Base-by-base conservation (phyloP, 352 stramenopile species). In the Phytophthora boehmeriae region DNA sequence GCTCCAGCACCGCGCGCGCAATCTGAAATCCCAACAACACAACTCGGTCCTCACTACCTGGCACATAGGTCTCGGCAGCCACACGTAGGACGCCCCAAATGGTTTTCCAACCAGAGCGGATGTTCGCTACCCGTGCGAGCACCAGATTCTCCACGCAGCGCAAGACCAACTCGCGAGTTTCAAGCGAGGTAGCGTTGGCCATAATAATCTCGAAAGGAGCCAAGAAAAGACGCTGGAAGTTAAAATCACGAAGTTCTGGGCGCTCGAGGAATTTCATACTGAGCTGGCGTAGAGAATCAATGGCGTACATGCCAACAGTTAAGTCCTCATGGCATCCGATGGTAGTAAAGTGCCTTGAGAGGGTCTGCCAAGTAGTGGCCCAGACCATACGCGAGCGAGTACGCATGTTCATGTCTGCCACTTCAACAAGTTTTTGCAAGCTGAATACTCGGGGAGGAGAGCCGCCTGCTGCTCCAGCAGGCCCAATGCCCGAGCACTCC, bases 231-330 rank as follows among this genome's bases (percentile, higher is more conserved):
- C 97, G 77, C 76, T 99, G 98, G 67, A 99, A 99, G 76, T 99
- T 98, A 66, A 99, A 99, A 60, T 98, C 96, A 42, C 93, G 92
- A 9, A 99, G 84, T 64, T 99, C 98, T 22, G 97, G 90, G 60
- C 98, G 98, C 64, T 99, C 96, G 1, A 99, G 77, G 72, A 99
- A 99, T 72, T 99, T 99, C 71, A 99, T 97, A 57, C 97, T 99
- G n/a, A 99, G 81, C 78, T 99, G 98, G 35, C 98, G 97, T 19
- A 99, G 80, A 19, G 97, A 98, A 75, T 99, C 98, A 45, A 99
- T 98, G 1, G 97, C 97, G 68, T 98, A 99, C 87, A 99, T 98
- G 43, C 96, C 97, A 20, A 99, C 90, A 48, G 95, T 95, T 36
- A 97, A 78, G 64, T 99, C 98, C 41, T 98, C 85, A 62, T 99